Evolutionary conservation across 768 basidiomycete genomes (phyloP).

Genomic region (Boletales sp.): DNA sequence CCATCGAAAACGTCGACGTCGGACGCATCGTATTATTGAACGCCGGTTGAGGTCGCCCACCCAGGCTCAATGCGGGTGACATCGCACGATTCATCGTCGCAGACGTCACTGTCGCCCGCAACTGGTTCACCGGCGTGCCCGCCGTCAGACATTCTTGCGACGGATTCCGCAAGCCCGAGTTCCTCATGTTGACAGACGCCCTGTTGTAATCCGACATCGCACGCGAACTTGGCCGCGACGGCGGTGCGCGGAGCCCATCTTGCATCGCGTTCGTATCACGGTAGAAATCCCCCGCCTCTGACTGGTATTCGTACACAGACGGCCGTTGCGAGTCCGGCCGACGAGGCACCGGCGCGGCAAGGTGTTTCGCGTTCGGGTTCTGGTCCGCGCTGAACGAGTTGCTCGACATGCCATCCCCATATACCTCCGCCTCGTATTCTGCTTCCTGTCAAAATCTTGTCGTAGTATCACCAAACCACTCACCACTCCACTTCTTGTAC

Average conservation of each 20-base stretch:
- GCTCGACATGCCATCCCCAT: conserved; percentile 49
- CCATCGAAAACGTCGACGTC: conserved; percentile 58
- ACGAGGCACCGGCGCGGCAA: conserved; percentile 37
- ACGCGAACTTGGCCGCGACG: conserved; percentile 32
- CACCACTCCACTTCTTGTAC: conserved; percentile 68
- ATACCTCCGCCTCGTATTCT: conserved; percentile 67
- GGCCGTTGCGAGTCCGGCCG: conserved; percentile 38
- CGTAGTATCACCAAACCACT: conserved; percentile 18
- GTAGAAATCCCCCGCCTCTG: conserved; percentile 55
- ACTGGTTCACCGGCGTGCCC: conserved; percentile 34
- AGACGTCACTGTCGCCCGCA: conserved; percentile 46
- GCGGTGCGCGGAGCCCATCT: conserved; percentile 26
- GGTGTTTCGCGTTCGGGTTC: conserved; percentile 15
- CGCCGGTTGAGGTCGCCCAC: conserved; percentile 30
- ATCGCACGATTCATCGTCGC: conserved; percentile 36
- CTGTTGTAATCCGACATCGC: conserved; percentile 30
- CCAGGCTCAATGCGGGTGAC: conserved; percentile 30
- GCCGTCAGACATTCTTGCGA: conserved; percentile 39
- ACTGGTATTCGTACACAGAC: conserved; percentile 40
- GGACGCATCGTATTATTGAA: conserved; percentile 35
- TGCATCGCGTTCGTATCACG: conserved; percentile 48
- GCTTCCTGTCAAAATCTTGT: conserved; percentile 13
- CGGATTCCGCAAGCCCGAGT: conserved; percentile 20
- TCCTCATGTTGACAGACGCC: conserved; percentile 23
- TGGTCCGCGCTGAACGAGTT: conserved; percentile 36